A percentile compares a stretch with the other conserved stretches of the same genome.
Evolutionary conservation across 202 grass and related monocot species (phyloP).

Genomic region (Setaria viridis): DNA sequence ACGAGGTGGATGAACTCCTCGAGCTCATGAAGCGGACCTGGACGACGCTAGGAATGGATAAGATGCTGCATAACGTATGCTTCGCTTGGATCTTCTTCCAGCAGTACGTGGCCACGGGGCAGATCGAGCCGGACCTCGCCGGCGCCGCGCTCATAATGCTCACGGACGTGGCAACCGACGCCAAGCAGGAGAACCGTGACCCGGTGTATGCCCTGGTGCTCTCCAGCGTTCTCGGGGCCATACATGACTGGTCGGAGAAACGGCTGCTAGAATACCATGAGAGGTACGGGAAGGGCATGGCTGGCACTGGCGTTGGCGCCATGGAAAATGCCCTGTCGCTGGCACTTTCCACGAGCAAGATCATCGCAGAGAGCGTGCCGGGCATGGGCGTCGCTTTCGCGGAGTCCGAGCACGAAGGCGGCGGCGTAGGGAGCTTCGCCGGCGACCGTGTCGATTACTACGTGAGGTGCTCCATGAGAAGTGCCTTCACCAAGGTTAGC

Average conservation of each 20-base stretch:
- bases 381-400: slow-evolving; percentile 9
- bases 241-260: slow-evolving; percentile 87
- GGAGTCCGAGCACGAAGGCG: slow-evolving; percentile 5
- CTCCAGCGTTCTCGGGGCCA: slow-evolving; percentile 46
- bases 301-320: not conserved
- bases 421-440: slow-evolving; percentile 24
- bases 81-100: slow-evolving; percentile 87
- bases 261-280: slow-evolving; percentile 80
- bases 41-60: slow-evolving; percentile 64
- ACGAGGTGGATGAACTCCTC: slow-evolving; percentile 88
- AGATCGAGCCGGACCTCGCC: slow-evolving; percentile 69
- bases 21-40: slow-evolving; percentile 92
- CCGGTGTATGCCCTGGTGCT: slow-evolving; percentile 57
- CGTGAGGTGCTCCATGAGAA: slow-evolving; percentile 73
- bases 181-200: slow-evolving; percentile 54
- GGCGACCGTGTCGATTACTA: slow-evolving; percentile 63
- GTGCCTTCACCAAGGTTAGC: slow-evolving; percentile 76
- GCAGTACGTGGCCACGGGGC: slow-evolving; percentile 77
- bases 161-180: slow-evolving; percentile 64
- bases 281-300: slow-evolving; percentile 51
- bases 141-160: slow-evolving; percentile 64
- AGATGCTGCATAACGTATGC: slow-evolving; percentile 76
- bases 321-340: slow-evolving; percentile 69
- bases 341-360: slow-evolving; percentile 63
- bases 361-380: slow-evolving; percentile 58